phyloP scores from a whole-genome alignment of 1,284 basidiomycete genomes.

The Leucoagaricus sp. region DNA sequence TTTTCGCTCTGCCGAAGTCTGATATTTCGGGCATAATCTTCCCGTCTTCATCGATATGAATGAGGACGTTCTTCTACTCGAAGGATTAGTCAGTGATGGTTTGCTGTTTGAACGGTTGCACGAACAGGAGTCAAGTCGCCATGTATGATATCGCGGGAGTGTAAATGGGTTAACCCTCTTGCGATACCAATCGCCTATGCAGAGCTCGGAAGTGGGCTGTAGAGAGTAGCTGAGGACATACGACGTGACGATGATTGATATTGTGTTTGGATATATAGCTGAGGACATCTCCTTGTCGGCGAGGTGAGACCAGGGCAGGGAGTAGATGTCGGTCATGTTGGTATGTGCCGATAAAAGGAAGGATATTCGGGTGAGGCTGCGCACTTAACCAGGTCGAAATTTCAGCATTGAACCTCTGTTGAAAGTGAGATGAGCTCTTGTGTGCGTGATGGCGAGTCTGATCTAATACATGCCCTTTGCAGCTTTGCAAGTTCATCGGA shows the following conservation, averaged over 20 bases:
- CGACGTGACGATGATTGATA: neutral
- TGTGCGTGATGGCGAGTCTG: neutral
- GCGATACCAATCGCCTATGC: neutral
- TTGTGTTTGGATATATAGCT: neutral
- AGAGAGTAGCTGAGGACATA: neutral
- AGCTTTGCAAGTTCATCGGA: neutral
- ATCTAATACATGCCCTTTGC: neutral
- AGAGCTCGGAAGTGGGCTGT: neutral
- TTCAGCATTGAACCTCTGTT: neutral
- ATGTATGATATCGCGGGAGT: constrained; percentile 2
- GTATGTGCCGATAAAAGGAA: constrained; percentile 6
- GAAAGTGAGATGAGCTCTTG: neutral
- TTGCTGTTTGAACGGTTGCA: neutral
- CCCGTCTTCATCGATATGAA: neutral
- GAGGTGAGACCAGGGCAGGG: constrained; percentile 7
- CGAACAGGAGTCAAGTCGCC: constrained; percentile 6
- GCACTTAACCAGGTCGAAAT: neutral
- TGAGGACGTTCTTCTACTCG: constrained; percentile 2
- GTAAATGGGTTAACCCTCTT: constrained; percentile 2
- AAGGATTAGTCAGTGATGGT: neutral
- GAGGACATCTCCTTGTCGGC: neutral
- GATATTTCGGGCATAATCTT: neutral
- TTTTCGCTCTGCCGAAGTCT: constrained; percentile 11
- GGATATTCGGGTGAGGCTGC: constrained; percentile 7
- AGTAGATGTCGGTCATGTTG: neutral